Base-by-base conservation (phyloP, 805 yeast genomes). In the Kazachstania taianensis region DNA sequence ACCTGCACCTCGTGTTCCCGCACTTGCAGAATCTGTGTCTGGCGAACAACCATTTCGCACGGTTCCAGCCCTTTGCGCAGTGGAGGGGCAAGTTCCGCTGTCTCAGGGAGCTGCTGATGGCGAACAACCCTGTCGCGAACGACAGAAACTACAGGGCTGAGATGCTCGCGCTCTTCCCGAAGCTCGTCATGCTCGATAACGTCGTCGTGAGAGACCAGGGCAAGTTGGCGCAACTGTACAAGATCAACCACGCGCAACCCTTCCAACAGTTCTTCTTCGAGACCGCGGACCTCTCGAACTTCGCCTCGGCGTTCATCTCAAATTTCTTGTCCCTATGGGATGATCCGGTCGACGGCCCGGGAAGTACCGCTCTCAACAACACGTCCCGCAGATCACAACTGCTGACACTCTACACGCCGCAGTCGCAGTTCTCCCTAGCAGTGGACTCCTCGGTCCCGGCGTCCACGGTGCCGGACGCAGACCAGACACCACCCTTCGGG, bases 281-380 rank as follows among this genome's bases (percentile, higher is more conserved):
- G 60, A 82, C 76, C 49, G 66, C 69, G 12, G 82, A 75, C 26
- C 67, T 85, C 20, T 86, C 81, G 42, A 64, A 66, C 19, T 62
- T 82, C 20, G 77, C 94, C 4, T 78, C 87, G 12, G 75, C 70
- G 49, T 92, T 92, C 55, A 64, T 89, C 6, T 59, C 85, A 22
- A 80, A 82, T 45, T 92, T 72, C 57, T 64, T 82, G 40, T 75
- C 75, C 37, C 62, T 80, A 31, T 92, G 94, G 94, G 99, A 92
- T 61, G 49, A 70, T 6, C 77, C 82, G 51, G n/a, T n/a, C n/a
- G n/a, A n/a, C n/a, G n/a, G n/a, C n/a, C n/a, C n/a, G n/a, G n/a
- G n/a, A n/a, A n/a, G n/a, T n/a, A n/a, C n/a, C n/a, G n/a, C n/a
- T n/a, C n/a, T n/a, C n/a, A 22, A 22, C 25, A 22, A 22, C 25